These are phyloP conservation scores for Silene uniflora DNA, from an alignment of 148 eudicot species.

Conservation along the genomic window DNA sequence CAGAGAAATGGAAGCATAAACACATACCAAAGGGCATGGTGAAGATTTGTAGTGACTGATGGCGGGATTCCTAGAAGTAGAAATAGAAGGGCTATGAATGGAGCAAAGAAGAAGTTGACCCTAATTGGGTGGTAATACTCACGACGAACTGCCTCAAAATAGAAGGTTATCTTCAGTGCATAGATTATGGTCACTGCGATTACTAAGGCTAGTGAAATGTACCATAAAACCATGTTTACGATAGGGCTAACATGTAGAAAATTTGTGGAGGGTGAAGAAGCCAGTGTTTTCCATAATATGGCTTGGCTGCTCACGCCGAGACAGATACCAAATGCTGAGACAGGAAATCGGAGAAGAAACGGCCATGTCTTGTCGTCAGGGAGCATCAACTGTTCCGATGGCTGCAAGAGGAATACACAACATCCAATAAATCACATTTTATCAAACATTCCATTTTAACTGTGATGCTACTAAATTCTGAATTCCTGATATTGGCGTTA, in stretches of 20 bases:
- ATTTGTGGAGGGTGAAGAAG: slow-evolving; percentile 49
- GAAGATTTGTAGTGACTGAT: slow-evolving; percentile 37
- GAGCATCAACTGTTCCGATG: slow-evolving; percentile 70
- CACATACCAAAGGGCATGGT: slow-evolving; percentile 57
- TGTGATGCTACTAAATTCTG: too few species aligned
- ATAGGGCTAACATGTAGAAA: slow-evolving; percentile 57
- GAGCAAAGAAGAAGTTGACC: slow-evolving; percentile 93
- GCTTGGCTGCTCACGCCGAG: slow-evolving; percentile 96
- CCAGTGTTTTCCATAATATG: slow-evolving; percentile 70
- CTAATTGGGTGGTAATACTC: slow-evolving; percentile 90
- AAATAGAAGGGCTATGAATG: slow-evolving; percentile 64
- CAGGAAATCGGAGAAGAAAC: slow-evolving; percentile 74
- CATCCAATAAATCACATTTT: too few species aligned
- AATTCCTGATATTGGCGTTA: too few species aligned
- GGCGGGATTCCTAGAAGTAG: slow-evolving; percentile 68
- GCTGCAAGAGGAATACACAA: slow-evolving; percentile 33
- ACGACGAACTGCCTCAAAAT: slow-evolving; percentile 88
- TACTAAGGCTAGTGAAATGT: slow-evolving; percentile 46
- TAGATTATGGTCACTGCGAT: slow-evolving; percentile 43
- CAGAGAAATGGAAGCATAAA: slow-evolving; percentile 71
- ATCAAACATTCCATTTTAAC: too few species aligned
- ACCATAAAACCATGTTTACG: slow-evolving; percentile 68
- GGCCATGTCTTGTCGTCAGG: slow-evolving; percentile 95
- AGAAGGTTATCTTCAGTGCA: slow-evolving; percentile 55
- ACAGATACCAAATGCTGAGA: slow-evolving; percentile 81